These are phyloP conservation scores for Neurospora sp. DNA, from an alignment of 495 filamentous ascomycete genomes.

Conservation along the genomic window DNA sequence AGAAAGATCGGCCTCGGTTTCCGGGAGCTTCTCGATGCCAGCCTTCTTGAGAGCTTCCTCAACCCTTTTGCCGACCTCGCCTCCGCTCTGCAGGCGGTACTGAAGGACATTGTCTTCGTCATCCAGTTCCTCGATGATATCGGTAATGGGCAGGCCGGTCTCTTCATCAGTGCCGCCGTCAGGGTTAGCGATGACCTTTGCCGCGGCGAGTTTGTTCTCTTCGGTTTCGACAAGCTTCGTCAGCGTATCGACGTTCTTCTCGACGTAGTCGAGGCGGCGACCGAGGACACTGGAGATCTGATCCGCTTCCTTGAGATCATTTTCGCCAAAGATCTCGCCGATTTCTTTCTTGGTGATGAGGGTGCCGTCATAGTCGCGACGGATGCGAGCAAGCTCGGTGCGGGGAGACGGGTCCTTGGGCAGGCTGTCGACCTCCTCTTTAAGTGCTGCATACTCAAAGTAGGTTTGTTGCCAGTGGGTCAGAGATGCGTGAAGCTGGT, in stretches of 20 bases:
- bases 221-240: slow-evolving; percentile 56
- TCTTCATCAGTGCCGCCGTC: slow-evolving; percentile 48
- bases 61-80: slow-evolving; percentile 49
- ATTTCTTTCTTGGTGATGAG: slow-evolving; percentile 45
- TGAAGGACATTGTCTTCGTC: slow-evolving; percentile 80
- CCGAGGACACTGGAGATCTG: slow-evolving; percentile 62
- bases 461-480: slow-evolving; percentile 85
- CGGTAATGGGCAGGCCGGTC: slow-evolving; percentile 58
- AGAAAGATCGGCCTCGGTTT: slow-evolving; percentile 6
- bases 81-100: slow-evolving; percentile 48
- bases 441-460: slow-evolving; percentile 80
- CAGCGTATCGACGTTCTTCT: slow-evolving; percentile 62
- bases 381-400: slow-evolving; percentile 31
- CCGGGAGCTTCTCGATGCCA: slow-evolving; percentile 29
- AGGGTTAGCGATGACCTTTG: slow-evolving; percentile 32
- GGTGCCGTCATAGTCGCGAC: slow-evolving; percentile 32
- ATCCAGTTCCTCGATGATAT: slow-evolving; percentile 87
- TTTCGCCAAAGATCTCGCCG: slow-evolving; percentile 52
- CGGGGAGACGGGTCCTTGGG: slow-evolving; percentile 40
- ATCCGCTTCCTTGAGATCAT: slow-evolving; percentile 35
- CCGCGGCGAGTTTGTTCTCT: slow-evolving; percentile 55
- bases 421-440: slow-evolving; percentile 58
- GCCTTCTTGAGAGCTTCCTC: slow-evolving; percentile 60
- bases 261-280: slow-evolving; percentile 77
- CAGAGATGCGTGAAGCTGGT: slow-evolving; percentile 64